These are phyloP conservation scores for Lentithecium fluviatile DNA, from an alignment of 495 filamentous ascomycete genomes.

Conservation along the genomic window DNA sequence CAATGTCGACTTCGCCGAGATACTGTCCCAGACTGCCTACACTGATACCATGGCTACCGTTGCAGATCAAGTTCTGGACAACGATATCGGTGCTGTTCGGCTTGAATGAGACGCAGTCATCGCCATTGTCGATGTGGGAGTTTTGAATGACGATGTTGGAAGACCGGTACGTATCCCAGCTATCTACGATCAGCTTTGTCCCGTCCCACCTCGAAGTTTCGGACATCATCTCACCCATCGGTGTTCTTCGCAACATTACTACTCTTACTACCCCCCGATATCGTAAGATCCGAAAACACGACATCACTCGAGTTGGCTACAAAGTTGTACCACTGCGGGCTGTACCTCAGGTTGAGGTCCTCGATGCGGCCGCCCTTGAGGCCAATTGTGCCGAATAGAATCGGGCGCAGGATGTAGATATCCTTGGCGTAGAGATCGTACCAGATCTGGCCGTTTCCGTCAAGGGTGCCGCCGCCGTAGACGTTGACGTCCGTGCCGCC, in stretches of 20 bases:
- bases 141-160: constrained; percentile 65
- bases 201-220: not conserved
- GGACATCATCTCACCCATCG: constrained; percentile 47
- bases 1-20: constrained; percentile 60
- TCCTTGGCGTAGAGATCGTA: constrained; percentile 51
- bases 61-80: constrained; percentile 67
- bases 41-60: constrained; percentile 71
- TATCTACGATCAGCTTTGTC: not conserved
- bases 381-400: constrained; percentile 63
- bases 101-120: constrained; percentile 78
- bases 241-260: constrained; percentile 60
- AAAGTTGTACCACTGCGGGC: constrained; percentile 67
- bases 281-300: constrained; percentile 65
- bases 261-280: constrained; percentile 55
- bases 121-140: constrained; percentile 65
- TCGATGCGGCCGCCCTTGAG: constrained; percentile 61
- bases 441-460: constrained; percentile 70
- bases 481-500: constrained; percentile 68
- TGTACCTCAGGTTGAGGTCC: constrained; percentile 60
- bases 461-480: constrained; percentile 61
- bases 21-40: constrained; percentile 71
- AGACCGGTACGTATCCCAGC: constrained; percentile 61
- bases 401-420: constrained; percentile 56
- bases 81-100: constrained; percentile 74
- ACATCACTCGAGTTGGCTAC: constrained; percentile 67